Base-by-base conservation (phyloP, 1,284 basidiomycete genomes). In the Heterobasidion occidentale region DNA sequence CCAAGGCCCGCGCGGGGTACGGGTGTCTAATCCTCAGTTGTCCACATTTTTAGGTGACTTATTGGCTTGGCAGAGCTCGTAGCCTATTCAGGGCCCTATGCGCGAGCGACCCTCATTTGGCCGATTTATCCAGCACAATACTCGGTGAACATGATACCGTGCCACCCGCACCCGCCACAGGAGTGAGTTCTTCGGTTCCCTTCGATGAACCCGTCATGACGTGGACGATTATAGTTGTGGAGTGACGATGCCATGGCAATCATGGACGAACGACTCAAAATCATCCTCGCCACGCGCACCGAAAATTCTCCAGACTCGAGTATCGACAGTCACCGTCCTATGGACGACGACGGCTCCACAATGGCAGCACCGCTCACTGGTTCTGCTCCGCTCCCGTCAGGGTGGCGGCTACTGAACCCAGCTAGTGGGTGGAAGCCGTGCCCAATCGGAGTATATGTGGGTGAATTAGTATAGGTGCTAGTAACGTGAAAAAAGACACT, bases 381-480 rank as follows among this genome's bases (percentile, higher is more conserved):
- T 15, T 35, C 7, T 5, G 9, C 34, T 9, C 14, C 8, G 20
- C 56, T 68, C 27, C 65, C 69, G 6, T 50, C 45, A 7, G 87
- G 86, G 15, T 89, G 86, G 86, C 70, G 71, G 50, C 57, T 72
- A 46, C 66, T 84, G 8, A 69, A 74, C 42, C 63, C 66, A 42
- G 67, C 60, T 33, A 71, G 70, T 15, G 67, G 69, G 34, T 89
- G 87, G 88, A 74, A 70, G 60, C 74, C 81, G 3, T 83, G 79
- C 64, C 86, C 87, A 5, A 84, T 90, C 53, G 88, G 87, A 15
- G 74, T 86, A 52, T 81, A 67, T 54, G 42, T 45, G 11, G 38
- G 38, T n/a, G 38, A 42, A 11, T 12, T n/a, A 42, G 12, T 42
- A 12, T 42, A 42, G 38, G 38, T 42, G n/a, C 12, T 12, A 11